phyloP scores from a whole-genome alignment of 306 rosid genomes.

The Fragaria nilgerrensis region DNA sequence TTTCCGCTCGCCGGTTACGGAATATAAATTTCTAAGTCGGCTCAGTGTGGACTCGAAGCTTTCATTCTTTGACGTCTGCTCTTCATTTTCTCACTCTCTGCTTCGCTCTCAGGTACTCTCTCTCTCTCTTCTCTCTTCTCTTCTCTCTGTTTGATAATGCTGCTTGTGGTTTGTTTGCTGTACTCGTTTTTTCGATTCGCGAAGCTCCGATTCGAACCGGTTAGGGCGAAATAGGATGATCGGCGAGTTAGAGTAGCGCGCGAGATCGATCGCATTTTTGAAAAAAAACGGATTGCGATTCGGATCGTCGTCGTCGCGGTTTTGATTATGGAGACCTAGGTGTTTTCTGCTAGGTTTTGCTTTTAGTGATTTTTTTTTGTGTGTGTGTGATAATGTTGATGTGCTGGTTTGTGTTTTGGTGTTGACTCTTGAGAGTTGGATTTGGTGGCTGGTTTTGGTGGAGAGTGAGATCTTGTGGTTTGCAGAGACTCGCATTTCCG shows the following conservation, averaged over 20 bases:
- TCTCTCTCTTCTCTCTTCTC: constrained; percentile 6
- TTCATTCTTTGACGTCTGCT: constrained; percentile 9
- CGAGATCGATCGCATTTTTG: constrained; percentile 40
- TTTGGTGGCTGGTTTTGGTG: not conserved
- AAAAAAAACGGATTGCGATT: not conserved
- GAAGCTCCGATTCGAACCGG: not conserved
- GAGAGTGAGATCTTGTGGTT: not conserved
- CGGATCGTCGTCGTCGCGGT: not conserved
- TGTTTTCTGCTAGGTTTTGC: constrained; percentile 3
- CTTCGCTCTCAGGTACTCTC: constrained; percentile 22
- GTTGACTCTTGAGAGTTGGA: not conserved
- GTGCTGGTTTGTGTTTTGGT: not conserved
- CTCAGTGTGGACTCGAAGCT: constrained; percentile 19
- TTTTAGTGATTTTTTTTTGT: constrained; percentile 7
- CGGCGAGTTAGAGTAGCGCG: constrained; percentile 12
- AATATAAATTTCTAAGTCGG: not conserved
- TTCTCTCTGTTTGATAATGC: not conserved
- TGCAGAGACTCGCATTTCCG: not conserved
- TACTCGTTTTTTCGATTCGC: not conserved
- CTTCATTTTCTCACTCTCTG: constrained; percentile 8
- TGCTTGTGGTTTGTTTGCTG: constrained; percentile 2
- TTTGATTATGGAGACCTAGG: constrained; percentile 19
- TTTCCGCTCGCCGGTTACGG: constrained; percentile 45
- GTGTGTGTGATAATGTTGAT: constrained; percentile 3
- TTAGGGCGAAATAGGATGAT: constrained; percentile 15